phyloP scores from a whole-genome alignment of 2,329 filamentous ascomycete genomes.

The Pyrenochaeta sp. region DNA sequence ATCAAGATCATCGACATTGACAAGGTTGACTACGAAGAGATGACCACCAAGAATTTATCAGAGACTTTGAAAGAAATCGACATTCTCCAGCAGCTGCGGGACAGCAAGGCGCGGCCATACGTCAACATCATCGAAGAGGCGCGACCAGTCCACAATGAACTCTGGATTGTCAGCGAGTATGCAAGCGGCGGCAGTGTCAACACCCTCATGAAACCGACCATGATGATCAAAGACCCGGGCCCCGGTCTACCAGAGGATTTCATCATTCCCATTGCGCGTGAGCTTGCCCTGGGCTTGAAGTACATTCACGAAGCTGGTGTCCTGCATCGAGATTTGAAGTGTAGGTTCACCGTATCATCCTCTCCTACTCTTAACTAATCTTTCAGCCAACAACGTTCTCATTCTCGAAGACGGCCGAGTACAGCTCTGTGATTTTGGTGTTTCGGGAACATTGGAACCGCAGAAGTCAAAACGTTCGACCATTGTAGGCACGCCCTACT shows the following conservation, averaged over 20 bases:
- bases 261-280: slow-evolving; percentile 69
- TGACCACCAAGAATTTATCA: slow-evolving; percentile 51
- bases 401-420: slow-evolving; percentile 79
- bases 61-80: slow-evolving; percentile 68
- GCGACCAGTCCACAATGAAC: slow-evolving; percentile 76
- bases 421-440: slow-evolving; percentile 85
- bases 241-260: slow-evolving; percentile 64
- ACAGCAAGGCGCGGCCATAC: slow-evolving; percentile 79
- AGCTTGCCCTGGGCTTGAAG: slow-evolving; percentile 67
- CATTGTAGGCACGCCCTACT: slow-evolving; percentile 82
- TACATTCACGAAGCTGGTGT: slow-evolving; percentile 71
- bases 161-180: slow-evolving; percentile 91
- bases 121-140: slow-evolving; percentile 84
- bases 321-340: slow-evolving; percentile 71
- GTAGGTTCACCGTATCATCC: slow-evolving; percentile 44
- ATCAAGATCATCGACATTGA: slow-evolving; percentile 88
- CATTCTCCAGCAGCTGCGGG: slow-evolving; percentile 74
- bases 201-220: slow-evolving; percentile 63
- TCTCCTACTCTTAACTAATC: neutral
- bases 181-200: slow-evolving; percentile 83
- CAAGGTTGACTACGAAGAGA: slow-evolving; percentile 67
- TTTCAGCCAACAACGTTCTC: slow-evolving; percentile 73
- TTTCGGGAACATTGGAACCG: slow-evolving; percentile 78
- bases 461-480: slow-evolving; percentile 80
- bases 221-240: slow-evolving; percentile 30